Conservation (phyloP, 2,329 filamentous ascomycete species). For the Hortaea werneckii region DNA sequence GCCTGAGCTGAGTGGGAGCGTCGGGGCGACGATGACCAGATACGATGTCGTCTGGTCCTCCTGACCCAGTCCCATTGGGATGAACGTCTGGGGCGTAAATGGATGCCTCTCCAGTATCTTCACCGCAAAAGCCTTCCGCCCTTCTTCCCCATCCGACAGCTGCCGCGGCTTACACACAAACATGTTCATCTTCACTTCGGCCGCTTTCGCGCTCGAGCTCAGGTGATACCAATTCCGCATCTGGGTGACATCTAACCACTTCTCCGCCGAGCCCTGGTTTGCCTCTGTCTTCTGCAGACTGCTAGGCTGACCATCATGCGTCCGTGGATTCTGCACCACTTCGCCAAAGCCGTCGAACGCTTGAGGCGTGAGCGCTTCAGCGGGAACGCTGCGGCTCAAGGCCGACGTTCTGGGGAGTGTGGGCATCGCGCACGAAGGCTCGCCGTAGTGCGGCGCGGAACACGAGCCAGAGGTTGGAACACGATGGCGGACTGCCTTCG, state of each 20-base stretch:
- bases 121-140: conserved; percentile 48
- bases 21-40: conserved; percentile 83
- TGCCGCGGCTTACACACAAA: conserved; percentile 70
- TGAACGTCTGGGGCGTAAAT: conserved; percentile 88
- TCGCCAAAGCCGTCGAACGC: conserved; percentile 73
- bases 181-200: conserved; percentile 66
- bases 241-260: conserved; percentile 71
- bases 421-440: conserved; percentile 11
- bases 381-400: conserved; percentile 37
- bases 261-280: conserved; percentile 84
- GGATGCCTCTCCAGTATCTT: conserved; percentile 80
- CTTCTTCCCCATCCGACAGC: conserved; percentile 29
- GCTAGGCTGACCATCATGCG: conserved; percentile 30
- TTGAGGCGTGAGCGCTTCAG: conserved; percentile 44
- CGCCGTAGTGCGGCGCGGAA: conserved; percentile 10
- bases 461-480: conserved; percentile 7
- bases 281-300: conserved; percentile 44
- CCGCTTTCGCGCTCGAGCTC: conserved; percentile 48
- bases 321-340: conserved; percentile 59
- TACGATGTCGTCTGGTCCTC: conserved; percentile 47
- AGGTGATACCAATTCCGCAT: conserved; percentile 61
- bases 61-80: conserved; percentile 55
- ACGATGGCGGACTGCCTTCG: conserved; percentile 1
- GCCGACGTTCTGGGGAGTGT: conserved; percentile 22
- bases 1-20: conserved; percentile 35